Percentiles rank a stretch among this genome's conserved stretches.
These are phyloP conservation scores for Purpureocillium takamizusanense DNA, from an alignment of 2,329 filamentous ascomycete species.

Conservation along the genomic window DNA sequence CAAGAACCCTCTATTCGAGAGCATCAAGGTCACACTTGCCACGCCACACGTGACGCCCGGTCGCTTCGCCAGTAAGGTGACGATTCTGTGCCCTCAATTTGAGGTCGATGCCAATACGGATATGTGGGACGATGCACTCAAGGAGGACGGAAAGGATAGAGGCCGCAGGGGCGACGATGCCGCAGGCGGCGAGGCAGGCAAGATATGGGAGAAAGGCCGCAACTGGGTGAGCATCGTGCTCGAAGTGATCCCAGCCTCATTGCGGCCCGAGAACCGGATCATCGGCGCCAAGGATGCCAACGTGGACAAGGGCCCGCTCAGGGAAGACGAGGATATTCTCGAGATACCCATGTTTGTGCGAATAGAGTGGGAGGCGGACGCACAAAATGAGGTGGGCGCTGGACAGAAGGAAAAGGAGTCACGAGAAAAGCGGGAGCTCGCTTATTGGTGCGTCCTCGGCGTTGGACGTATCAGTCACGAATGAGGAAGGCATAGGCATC, in stretches of 20 bases:
- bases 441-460: slow-evolving; percentile 92
- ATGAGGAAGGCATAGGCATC: slow-evolving; percentile 10
- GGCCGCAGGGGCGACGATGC: slow-evolving; percentile 30
- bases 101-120: slow-evolving; percentile 88
- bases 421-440: slow-evolving; percentile 76
- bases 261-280: slow-evolving; percentile 29
- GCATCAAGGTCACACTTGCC: slow-evolving; percentile 77
- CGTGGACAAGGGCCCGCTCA: slow-evolving; percentile 36
- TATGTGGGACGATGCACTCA: slow-evolving; percentile 79
- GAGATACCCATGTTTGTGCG: slow-evolving; percentile 94
- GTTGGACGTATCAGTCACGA: slow-evolving; percentile 66
- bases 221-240: slow-evolving; percentile 95
- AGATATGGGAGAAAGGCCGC: slow-evolving; percentile 88
- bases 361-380: slow-evolving; percentile 78
- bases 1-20: slow-evolving; percentile 89
- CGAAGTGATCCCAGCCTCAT: slow-evolving; percentile 66
- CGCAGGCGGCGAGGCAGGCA: slow-evolving; percentile 66
- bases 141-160: slow-evolving; percentile 35
- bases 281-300: slow-evolving; percentile 22
- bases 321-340: slow-evolving; percentile 54
- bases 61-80: slow-evolving; percentile 69
- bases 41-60: slow-evolving; percentile 75
- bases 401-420: slow-evolving; percentile 47
- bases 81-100: slow-evolving; percentile 88
- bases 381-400: slow-evolving; percentile 53